Evolutionary conservation across 805 yeast genomes (phyloP).

Genomic region (Wickerhamomyces ciferrii): DNA sequence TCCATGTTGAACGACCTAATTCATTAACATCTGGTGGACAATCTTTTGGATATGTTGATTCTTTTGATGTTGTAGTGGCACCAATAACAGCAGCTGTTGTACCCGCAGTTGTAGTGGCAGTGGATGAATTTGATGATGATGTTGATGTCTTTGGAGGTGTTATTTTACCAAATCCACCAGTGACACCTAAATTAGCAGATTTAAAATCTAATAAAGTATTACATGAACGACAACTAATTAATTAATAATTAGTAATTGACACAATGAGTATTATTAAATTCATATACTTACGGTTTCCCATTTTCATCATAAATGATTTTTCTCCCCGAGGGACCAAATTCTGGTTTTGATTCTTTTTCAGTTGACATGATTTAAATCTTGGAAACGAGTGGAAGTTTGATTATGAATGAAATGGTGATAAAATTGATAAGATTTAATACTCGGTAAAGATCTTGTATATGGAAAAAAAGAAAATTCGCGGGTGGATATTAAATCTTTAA

Average conservation of each 20-base stretch:
- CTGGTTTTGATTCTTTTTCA: conserved; percentile 26
- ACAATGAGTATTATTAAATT: neutral
- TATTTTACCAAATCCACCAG: neutral
- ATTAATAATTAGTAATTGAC: conserved; percentile 6
- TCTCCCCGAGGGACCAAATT: conserved; percentile 54
- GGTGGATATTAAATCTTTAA: no score
- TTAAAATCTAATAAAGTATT: conserved; percentile 78
- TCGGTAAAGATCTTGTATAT: neutral
- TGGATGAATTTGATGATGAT: neutral
- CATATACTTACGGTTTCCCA: conserved; percentile 80
- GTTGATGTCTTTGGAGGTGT: neutral
- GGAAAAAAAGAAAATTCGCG: neutral
- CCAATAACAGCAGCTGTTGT: conserved; percentile 12
- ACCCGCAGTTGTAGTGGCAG: neutral
- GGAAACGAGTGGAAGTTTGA: neutral
- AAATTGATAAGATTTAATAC: neutral
- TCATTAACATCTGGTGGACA: conserved; percentile 85
- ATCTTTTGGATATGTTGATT: conserved; percentile 33
- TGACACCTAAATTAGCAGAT: conserved; percentile 36
- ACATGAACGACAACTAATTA: conserved; percentile 69
- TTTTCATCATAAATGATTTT: conserved; percentile 76
- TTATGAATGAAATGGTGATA: neutral
- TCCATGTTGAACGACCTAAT: conserved; percentile 89
- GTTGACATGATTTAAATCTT: neutral
- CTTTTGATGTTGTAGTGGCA: conserved; percentile 9